Evolutionary conservation across 345 rosid genomes (phyloP), one percentile per base, ranked within the genome.

Genomic region (Sonneratia caseolaris): DNA sequence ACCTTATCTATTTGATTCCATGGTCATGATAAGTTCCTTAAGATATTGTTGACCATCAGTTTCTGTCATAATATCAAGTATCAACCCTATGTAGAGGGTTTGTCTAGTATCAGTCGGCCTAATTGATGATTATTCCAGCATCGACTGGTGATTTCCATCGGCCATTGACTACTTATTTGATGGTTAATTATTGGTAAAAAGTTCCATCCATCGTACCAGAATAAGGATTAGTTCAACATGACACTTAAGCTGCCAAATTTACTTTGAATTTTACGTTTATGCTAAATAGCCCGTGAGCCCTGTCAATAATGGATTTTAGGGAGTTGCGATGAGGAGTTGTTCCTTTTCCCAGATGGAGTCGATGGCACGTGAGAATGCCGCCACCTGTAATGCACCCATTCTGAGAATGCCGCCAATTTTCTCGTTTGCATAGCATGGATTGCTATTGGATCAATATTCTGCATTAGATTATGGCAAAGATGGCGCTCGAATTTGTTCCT

Each of bases 301-400:
- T 68, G 53, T 13, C 2, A 64, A 68, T 43, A 18, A 66, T 24
- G 42, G 53, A 68, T 45, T 68, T 11, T 22, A n/a, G 56, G 12
- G 15, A 19, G 59, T 86, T 76, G 82, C 83, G 77, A 88, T 82
- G 18, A 45, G 80, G 78, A 56, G 48, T 73, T 90, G 86, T 82
- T 92, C 81, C 89, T 90, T 90, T 87, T 89, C 86, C 91, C 97
- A 95, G 96, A 94, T 91, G 96, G 88, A 88, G 77, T 82, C 78
- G 95, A 91, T 90, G 97, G 83, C 82, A 90, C 97, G 93, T 95
- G 95, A 93, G 83, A 89, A 48, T 79, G 94, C 93, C 81, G 87
- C 82, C 4, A 79, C 72, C 81, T 80, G 71, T 75, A 78, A 77
- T 81, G 71, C 71, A 70, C 18, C 72, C 61, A 45, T 24, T 64